Percentiles rank a stretch among this genome's conserved stretches.
These are phyloP conservation scores for Camellia sinensis DNA, from an alignment of 148 eudicot species.

Conservation along the genomic window DNA sequence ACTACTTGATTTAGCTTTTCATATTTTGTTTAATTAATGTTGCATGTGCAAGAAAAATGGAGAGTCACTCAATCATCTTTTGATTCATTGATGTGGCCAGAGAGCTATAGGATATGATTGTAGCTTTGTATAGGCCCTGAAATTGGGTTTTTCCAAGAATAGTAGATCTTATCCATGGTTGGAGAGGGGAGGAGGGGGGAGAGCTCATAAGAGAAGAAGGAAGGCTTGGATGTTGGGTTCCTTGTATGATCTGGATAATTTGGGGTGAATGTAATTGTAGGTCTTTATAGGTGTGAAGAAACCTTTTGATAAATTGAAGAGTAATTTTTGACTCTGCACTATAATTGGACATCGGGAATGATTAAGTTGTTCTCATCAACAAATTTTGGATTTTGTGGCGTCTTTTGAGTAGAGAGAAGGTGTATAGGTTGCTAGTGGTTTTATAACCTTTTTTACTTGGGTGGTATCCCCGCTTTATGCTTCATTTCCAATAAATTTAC, in stretches of 20 bases:
- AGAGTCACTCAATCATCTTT: not conserved
- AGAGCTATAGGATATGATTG: not conserved
- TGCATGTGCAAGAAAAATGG: not conserved
- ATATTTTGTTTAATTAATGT: not conserved
- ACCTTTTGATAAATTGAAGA: too few relatives aligned
- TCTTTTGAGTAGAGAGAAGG: not conserved
- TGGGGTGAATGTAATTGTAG: too few relatives aligned
- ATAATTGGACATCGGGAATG: too few relatives aligned
- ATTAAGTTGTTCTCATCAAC: not conserved
- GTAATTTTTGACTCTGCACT: too few relatives aligned
- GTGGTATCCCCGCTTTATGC: not conserved
- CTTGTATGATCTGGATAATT: too few relatives aligned
- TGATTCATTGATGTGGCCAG: too few relatives aligned
- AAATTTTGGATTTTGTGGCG: not conserved
- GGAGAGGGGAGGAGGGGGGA: not conserved
- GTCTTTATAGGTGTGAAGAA: too few relatives aligned
- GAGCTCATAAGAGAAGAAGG: too few relatives aligned
- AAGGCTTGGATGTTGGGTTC: too few relatives aligned
- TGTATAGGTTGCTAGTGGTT: not conserved
- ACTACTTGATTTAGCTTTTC: not conserved
- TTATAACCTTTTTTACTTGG: not conserved
- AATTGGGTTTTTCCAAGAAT: not conserved
- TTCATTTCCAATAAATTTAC: too few relatives aligned
- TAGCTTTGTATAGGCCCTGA: not conserved
- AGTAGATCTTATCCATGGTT: not conserved